phyloP scores from a whole-genome alignment of 257 asterid species.

The Solanum peruvianum region DNA sequence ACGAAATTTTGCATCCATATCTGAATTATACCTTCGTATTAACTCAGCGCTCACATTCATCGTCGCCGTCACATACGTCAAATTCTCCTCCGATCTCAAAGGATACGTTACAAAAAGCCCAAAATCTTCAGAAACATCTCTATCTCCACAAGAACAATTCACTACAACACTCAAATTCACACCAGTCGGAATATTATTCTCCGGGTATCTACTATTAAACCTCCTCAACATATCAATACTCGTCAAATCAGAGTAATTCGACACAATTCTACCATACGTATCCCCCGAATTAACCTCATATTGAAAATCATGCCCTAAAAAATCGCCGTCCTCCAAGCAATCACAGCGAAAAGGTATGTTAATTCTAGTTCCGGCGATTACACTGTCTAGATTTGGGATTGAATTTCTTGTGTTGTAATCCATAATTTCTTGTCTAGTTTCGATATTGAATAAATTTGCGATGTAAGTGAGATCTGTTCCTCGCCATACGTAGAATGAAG shows the following conservation, averaged over 20 bases:
- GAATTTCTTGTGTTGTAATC: conserved; percentile 21
- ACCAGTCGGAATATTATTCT: conserved; percentile 31
- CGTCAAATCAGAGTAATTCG: background rate
- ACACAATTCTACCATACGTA: background rate
- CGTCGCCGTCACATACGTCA: conserved; percentile 30
- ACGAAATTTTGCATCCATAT: conserved; percentile 19
- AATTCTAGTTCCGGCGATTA: conserved; percentile 21
- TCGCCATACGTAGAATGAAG: background rate
- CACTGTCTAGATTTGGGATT: conserved; percentile 33
- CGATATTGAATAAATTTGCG: background rate
- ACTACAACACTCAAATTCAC: conserved; percentile 43
- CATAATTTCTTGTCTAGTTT: background rate
- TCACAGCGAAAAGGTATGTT: conserved; percentile 66
- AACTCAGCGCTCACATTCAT: conserved; percentile 36
- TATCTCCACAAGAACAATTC: conserved; percentile 79
- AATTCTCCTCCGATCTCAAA: conserved; percentile 36
- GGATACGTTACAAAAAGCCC: conserved; percentile 81
- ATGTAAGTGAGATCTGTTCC: background rate
- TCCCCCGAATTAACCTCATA: background rate
- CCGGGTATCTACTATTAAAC: conserved; percentile 25
- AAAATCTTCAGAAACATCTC: conserved; percentile 29
- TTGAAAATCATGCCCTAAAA: background rate
- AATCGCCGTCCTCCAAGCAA: conserved; percentile 16
- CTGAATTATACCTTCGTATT: conserved; percentile 48
- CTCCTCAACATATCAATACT: conserved; percentile 22